A percentile compares a stretch with the other conserved stretches of the same genome.
phyloP scores from a whole-genome alignment of 2,329 filamentous ascomycete genomes.

The Penicillium sp. region DNA sequence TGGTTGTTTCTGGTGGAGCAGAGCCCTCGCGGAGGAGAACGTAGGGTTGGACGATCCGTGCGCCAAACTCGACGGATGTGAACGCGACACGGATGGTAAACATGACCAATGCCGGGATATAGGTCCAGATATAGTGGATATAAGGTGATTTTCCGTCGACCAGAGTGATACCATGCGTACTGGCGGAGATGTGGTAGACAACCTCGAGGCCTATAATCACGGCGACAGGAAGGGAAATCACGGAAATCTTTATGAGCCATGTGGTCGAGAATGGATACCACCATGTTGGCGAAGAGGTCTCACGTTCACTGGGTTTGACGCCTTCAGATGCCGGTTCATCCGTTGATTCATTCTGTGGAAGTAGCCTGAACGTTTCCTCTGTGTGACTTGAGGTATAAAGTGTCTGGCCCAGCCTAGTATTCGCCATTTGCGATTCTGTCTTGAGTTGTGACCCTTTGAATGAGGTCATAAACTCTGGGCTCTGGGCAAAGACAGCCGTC shows the following conservation, averaged over 20 bases:
- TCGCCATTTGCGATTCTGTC: not conserved
- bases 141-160: constrained; percentile 19
- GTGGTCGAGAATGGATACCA: constrained; percentile 3
- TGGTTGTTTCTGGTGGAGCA: constrained; percentile 10
- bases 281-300: not conserved
- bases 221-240: not conserved
- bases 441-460: not conserved
- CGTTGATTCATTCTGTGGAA: not conserved
- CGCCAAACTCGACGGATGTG: constrained; percentile 17
- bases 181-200: constrained; percentile 4
- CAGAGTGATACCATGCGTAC: not conserved
- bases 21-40: constrained; percentile 11
- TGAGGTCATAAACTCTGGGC: constrained; percentile 4
- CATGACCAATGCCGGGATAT: constrained; percentile 24
- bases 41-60: constrained; percentile 22
- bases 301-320: not conserved
- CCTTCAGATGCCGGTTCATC: not conserved
- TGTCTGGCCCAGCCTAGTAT: not conserved
- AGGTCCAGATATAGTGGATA: constrained; percentile 24
- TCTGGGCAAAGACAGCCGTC: constrained; percentile 9
- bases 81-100: constrained; percentile 19
- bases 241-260: not conserved
- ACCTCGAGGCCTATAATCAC: constrained; percentile 3
- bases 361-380: not conserved
- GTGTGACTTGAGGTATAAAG: not conserved